Base-by-base conservation (phyloP, 2,329 filamentous ascomycete genomes). In the Talaromyces sp. region DNA sequence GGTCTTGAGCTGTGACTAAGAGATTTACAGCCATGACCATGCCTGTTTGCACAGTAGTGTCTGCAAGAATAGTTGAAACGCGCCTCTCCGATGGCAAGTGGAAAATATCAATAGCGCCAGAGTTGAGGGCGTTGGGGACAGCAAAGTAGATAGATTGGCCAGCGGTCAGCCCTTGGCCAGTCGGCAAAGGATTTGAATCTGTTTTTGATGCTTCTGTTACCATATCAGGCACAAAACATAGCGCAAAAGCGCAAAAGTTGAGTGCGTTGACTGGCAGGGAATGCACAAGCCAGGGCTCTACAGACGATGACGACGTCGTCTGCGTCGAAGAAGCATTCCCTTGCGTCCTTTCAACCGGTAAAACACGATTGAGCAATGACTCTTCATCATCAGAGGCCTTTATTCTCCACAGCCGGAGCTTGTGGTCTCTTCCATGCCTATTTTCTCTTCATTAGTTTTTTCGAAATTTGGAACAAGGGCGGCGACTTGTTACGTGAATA, bases 351-450 rank as follows among this genome's bases (percentile, higher is more conserved):
- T 95, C 90, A 32, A 93, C 82, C 0, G 93, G 93, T 12, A 95
- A 78, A 9, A 78, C 78, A 35, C 81, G 87, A 67, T 87, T 89
- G 64, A 96, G 69, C 3, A 68, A 61, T 12, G 27, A n/a, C 27
- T 53, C 27, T 1, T 65, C 61, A 17, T 78, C 73, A 24, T 80
- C 72, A 68, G 94, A 88, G 58, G 89, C 85, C 12, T 80, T 76
- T 14, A 97, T 72, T 68, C 89, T 88, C 94, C 94, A 99, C 19
- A 96, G 88, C 24, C 89, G 82, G 54, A 97, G 81, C 69, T 87
- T 90, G 72, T 94, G 89, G 72, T 99, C 94, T 72, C 94, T 85
- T 14, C 93, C 93, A 76, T 97, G 92, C 38, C 92, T 97, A 64
- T 38, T 21, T 4, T 17, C 8, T 52, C 48, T 27, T 26, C 70